Evolutionary conservation across 768 basidiomycete species (phyloP), one percentile per base, ranked within the genome.

Genomic region (Suillus paluster): DNA sequence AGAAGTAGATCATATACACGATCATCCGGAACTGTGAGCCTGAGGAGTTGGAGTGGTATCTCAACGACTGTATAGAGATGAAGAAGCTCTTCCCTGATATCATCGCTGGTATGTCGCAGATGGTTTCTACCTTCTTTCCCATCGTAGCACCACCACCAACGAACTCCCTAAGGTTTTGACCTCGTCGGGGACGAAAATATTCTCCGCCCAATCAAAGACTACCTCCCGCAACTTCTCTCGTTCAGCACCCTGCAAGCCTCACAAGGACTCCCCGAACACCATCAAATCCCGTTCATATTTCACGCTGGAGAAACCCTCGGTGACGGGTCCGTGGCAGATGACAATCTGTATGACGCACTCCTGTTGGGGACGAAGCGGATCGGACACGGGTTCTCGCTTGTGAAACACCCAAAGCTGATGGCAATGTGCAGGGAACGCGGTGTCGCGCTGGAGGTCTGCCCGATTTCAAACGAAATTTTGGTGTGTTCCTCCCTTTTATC

Each of bases 241-340:
- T 93, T 92, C 76, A 76, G 81, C 34, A 74, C 81, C 53, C 83
- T 84, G 27, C 83, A 85, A 67, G 78, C 84, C 56, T 83, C 86
- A 62, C 77, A 82, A 49, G 81, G 84, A 1, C 66, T 93, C 1
- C 64, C 65, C 17, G 54, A 55, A 38, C 23, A 55, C 38, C 38
- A 55, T 25, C 82, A 87, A 34, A 85, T 92, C 27, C 92, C 92
- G 1, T 91, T 91, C 73, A 81, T 92, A 52, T 86, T 92, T 67
- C 92, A 93, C 67, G 90, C 89, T 0, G 92, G 92, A 21, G 91
- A 93, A 75, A 93, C 91, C 0, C 80, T 89, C 23, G 89, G 90
- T 5, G 92, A 93, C 70, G 92, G 92, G 7, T 85, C 84, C 4
- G 74, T 79, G 21, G 86, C 87, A 21, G 91, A 94, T 62, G 72